phyloP scores from a whole-genome alignment of 257 asterid genomes.

The Lithospermum erythrorhizon region DNA sequence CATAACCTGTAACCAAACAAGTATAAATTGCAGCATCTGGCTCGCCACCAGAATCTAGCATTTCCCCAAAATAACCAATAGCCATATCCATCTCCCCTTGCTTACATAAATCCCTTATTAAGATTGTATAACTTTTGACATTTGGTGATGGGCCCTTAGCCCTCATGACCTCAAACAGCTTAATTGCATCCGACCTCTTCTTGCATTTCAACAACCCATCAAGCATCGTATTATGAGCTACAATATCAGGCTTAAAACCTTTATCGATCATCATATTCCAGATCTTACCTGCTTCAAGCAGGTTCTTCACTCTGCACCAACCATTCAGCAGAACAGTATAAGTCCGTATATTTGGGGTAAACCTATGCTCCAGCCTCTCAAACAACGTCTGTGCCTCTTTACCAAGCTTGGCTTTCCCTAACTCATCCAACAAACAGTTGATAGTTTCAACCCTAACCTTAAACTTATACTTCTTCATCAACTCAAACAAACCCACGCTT shows the following conservation, averaged over 20 bases:
- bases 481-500: constrained; percentile 68
- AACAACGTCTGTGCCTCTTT: constrained; percentile 72
- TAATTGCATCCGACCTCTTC: constrained; percentile 54
- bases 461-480: constrained; percentile 67
- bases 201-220: constrained; percentile 59
- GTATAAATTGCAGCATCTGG: constrained; percentile 70
- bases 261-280: constrained; percentile 84
- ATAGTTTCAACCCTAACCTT: constrained; percentile 53
- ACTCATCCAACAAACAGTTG: constrained; percentile 67
- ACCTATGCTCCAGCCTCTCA: constrained; percentile 54
- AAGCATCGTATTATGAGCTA: constrained; percentile 79
- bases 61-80: constrained; percentile 40
- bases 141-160: constrained; percentile 64
- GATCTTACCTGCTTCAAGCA: constrained; percentile 70
- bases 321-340: constrained; percentile 68
- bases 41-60: constrained; percentile 43
- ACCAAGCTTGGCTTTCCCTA: constrained; percentile 76
- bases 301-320: constrained; percentile 74
- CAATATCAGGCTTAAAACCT: constrained; percentile 64
- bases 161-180: constrained; percentile 68
- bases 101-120: constrained; percentile 59
- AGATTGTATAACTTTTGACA: constrained; percentile 56
- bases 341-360: constrained; percentile 52
- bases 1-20: constrained; percentile 66
- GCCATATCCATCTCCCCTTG: constrained; percentile 53